Evolutionary conservation across 345 rosid genomes (phyloP), one percentile per base, ranked within the genome.

Genomic region (Physaria fendleri): DNA sequence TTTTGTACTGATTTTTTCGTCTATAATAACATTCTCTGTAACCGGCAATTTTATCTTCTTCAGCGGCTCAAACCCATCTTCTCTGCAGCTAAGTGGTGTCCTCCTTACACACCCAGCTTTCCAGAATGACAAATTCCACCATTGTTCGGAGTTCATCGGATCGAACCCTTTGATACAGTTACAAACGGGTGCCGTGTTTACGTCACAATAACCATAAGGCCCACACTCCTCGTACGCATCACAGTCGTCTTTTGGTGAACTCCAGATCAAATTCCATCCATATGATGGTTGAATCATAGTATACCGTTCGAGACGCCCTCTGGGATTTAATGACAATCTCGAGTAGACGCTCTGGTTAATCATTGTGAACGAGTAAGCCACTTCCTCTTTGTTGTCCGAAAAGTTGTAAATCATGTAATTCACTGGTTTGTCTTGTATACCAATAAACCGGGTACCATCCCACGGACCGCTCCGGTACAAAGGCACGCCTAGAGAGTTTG

Each of bases 171-270:
- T 14, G 0, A 75, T 53, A 48, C 95, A 89, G 15, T 15, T 71
- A 64, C 96, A 89, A 8, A 80, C 71, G 0, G 95, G 97, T 1
- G 84, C 80, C 0, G 66, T 78, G 52, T 75, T 76, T 1, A 55
- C 33, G 52, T 89, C 89, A 5, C 97, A 89, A 0, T 83, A 44
- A 1, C 83, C 78, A 34, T 61, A 83, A 0, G 87, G 69, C 9
- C 97, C 91, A 49, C 96, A 89, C 53, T 17, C 71, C 0, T 39
- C 0, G 45, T 71, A 79, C 1, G 37, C 0, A 74, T 88, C 91
- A 38, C 96, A 88, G 51, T 80, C 82, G 56, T 85, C 90, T 20
- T 73, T 80, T 1, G 82, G 87, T 3, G 82, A 79, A 10, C 56
- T 76, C 96, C 85, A 88, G 30, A 82, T 77, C 4, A 15, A 0